Evolutionary conservation across 371 early-diverging fungal genomes (phyloP).

Genomic region (Zychaea mexicana): DNA sequence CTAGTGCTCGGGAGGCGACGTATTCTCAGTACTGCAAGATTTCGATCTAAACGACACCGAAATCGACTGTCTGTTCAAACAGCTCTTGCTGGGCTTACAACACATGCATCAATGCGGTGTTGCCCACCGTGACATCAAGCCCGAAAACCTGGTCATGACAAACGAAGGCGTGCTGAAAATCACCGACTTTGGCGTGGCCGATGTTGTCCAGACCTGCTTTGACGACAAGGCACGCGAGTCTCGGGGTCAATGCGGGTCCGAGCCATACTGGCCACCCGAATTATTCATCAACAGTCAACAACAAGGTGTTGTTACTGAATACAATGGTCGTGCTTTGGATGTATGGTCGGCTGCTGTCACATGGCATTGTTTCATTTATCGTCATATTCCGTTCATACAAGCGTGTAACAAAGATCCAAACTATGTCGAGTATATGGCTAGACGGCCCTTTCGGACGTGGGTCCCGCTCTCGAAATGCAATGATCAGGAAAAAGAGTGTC

Average conservation of each 20-base stretch:
- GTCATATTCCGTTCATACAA: conserved; percentile 45
- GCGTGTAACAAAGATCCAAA: conserved; percentile 59
- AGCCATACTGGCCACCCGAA: conserved; percentile 39
- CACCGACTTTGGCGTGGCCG: conserved; percentile 73
- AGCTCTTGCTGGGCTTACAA: conserved; percentile 69
- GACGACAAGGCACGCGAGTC: conserved; percentile 16
- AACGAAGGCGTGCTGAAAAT: conserved; percentile 59
- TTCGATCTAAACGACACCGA: conserved; percentile 26
- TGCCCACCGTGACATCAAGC: conserved; percentile 81
- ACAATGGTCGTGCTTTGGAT: conserved; percentile 33
- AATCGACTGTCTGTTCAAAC: conserved; percentile 48
- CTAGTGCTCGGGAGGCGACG: conserved; percentile 45
- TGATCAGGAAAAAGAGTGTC: conserved; percentile 26
- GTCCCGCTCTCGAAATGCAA: conserved; percentile 55
- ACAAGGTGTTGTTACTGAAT: conserved; percentile 4
- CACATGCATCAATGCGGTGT: conserved; percentile 75
- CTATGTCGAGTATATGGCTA: conserved; percentile 66
- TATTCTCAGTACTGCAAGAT: conserved; percentile 30
- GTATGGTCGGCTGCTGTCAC: conserved; percentile 40
- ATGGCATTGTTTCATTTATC: conserved; percentile 29
- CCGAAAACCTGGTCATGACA: conserved; percentile 66
- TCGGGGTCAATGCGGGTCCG: conserved; percentile 30
- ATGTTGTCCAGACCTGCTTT: conserved; percentile 46
- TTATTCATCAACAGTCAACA: conserved; percentile 6
- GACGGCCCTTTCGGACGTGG: conserved; percentile 33